Base-by-base conservation (phyloP, 2,329 filamentous ascomycete genomes). In the Paecilomyces variotii region DNA sequence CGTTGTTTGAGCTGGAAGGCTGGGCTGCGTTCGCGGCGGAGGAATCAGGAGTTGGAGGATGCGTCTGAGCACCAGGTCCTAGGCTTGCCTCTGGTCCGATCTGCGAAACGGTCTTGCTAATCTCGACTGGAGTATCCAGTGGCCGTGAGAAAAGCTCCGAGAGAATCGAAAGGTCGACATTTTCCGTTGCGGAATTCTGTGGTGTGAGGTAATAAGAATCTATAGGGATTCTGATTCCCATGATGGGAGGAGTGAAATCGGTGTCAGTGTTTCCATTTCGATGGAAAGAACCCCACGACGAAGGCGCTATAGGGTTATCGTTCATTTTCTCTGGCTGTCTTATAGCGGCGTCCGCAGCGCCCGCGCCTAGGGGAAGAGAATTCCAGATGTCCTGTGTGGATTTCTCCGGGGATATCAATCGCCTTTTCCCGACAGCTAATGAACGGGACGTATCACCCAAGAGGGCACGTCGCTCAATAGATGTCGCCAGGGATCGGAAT, bases 11-110 rank as follows among this genome's bases (percentile, higher is more conserved):
- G 10, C 34, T 26, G 25, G 56, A 30, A 12, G 53, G 61, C 28
- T 45, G 60, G 34, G 26, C 61, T 4, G 62, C 28, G 52, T 68
- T 70, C 11, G 69, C 68, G 5, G 61, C 62, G n/a, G 69, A 65
- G 0, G 72, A 73, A n/a, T 73, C 70, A 2, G 72, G 67, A 0
- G 70, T 72, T 19, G 62, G 64, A 3, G 68, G 69, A 54, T 73
- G 70, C 3, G 64, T 64, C 19, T 68, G 67, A 5, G 56, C 30
- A 30, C 53, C 6, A 60, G 39, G 2, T 57, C 35, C 32, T 24
- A 56, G 24, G 59, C 32, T 45, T 64, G 62, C 27, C 57, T 45
- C 39, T 7, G 39, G 39, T 7, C 39, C n/a, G 19, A 6, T 24
- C n/a, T 19, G 39, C 9, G 39, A 14, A 19, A 24, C 3, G 39